Evolutionary conservation across 1,284 basidiomycete genomes (phyloP), one percentile per base, ranked within the genome.

Genomic region (Cutaneotrichosporon cyanovorans): DNA sequence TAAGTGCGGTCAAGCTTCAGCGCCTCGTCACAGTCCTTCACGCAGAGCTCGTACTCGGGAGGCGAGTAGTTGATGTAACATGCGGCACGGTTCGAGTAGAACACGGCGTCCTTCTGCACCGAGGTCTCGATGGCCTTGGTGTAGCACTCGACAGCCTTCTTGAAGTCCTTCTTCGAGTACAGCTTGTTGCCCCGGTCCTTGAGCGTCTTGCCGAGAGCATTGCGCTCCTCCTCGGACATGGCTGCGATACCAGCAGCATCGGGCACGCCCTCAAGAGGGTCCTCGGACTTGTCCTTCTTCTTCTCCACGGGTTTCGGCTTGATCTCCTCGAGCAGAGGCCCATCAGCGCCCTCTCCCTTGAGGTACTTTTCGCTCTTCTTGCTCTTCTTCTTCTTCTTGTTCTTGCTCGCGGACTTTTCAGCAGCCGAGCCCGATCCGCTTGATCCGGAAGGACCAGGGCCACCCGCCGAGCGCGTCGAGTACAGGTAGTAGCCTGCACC

Each of bases 81-180:
- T 51, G 95, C 95, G 37, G 93, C 93, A 49, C 95, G 84, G 74
- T 99, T 99, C 69, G 87, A 89, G 79, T 84, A 97, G 75, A 87
- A 98, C 40, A 97, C 90, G 25, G 93, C 84, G 66, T 95, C 88
- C 22, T 87, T 82, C 66, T 82, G 83, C 31, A 85, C 84, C 2
- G 87, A 79, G 11, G 88, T 77, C 48, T 83, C 80, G 57, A 97
- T 95, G 21, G 95, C 93, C 66, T 85, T 85, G 22, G 89, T 87
- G 78, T 98, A 99, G 61, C 84, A 79, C 35, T 82, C 79, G 41
- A 84, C 83, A 9, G 95, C 95, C 40, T 78, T 76, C 22, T 77
- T 69, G 65, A 85, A 96, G 57, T 85, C 80, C 61, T 84, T 84
- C 50, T 77, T 76, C 57, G 83, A 80, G 76, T 97, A 98, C 19